A percentile compares a stretch with the other conserved stretches of the same genome.
phyloP scores from a whole-genome alignment of 192 early-diverging fungal genomes.

The Geosiphon pyriformis region DNA sequence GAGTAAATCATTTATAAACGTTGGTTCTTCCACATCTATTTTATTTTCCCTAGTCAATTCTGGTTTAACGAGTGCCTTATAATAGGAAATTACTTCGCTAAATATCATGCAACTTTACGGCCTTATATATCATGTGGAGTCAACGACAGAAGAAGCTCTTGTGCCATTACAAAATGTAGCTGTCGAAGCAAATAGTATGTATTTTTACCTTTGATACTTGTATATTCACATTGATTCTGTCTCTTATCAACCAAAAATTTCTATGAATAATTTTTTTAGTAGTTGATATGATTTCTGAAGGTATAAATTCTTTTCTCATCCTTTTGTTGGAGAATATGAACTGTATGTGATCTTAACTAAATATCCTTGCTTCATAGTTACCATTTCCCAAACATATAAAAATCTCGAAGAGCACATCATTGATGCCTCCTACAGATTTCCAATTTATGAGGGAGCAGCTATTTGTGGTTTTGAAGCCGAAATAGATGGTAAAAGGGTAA shows the following conservation, averaged over 20 bases:
- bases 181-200: conserved; percentile 18
- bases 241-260: not conserved
- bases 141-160: not conserved
- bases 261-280: conserved; percentile 1
- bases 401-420: not conserved
- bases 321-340: not conserved
- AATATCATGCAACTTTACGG: no score
- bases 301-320: not conserved
- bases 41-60: no score
- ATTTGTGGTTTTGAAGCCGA: conserved; percentile 15
- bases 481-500: conserved; percentile 5
- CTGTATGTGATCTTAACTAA: not conserved
- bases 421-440: conserved; percentile 16
- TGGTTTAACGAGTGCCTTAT: no score
- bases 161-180: conserved; percentile 17
- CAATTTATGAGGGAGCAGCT: conserved; percentile 11
- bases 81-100: no score
- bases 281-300: conserved; percentile 24
- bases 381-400: conserved; percentile 17
- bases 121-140: no score
- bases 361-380: not conserved
- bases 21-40: no score
- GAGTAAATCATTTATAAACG: no score
- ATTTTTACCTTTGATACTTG: not conserved
- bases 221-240: not conserved